Base-by-base conservation (phyloP, 345 rosid species). In the Ceriops tagal region DNA sequence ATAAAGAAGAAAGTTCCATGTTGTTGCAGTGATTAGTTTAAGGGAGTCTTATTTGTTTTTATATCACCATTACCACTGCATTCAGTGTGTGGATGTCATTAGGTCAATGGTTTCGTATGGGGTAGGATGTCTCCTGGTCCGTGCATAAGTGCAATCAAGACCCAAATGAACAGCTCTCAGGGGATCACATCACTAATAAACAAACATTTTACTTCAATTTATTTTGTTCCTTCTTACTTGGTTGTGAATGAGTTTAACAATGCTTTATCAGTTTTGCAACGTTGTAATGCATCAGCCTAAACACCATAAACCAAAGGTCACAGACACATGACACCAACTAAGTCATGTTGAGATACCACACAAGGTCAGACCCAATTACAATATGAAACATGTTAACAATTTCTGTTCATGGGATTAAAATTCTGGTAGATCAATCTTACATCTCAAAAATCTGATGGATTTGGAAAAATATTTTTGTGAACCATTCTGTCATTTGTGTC, bases 1-100 rank as follows among this genome's bases (percentile, higher is more conserved):
- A 74, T 37, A 20, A 34, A 72, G 37, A 69, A 47, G 43, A 67
- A 53, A 59, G 37, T 28, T 65, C 82, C 80, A 61, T 47, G 30
- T 49, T 67, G 66, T 15, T 47, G 53, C 57, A 57, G 32, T 65
- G 62, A 39, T 71, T 74, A 19, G 21, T 35, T 56, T 11, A 35
- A 24, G 16, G 18, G 13, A 56, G 21, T 24, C 16, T 5, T 31
- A 35, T 2, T 35, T 20, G 28, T 47, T 39, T 47, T 58, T 58
- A 34, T 34, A 30, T 46, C 35, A 22, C 16, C 30, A 46, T 52
- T 74, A 30, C 4, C 16, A 5, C 65, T 35, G 52, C 71, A 71
- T 80, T 77, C 82, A 80, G 46, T 72, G 83, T 65, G 75, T 72
- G 52, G 51, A 27, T 65, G 47, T 69, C 58, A 51, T 37, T 51